Evolutionary conservation across 345 rosid genomes (phyloP).

Genomic region (Eutrema yunnanense): DNA sequence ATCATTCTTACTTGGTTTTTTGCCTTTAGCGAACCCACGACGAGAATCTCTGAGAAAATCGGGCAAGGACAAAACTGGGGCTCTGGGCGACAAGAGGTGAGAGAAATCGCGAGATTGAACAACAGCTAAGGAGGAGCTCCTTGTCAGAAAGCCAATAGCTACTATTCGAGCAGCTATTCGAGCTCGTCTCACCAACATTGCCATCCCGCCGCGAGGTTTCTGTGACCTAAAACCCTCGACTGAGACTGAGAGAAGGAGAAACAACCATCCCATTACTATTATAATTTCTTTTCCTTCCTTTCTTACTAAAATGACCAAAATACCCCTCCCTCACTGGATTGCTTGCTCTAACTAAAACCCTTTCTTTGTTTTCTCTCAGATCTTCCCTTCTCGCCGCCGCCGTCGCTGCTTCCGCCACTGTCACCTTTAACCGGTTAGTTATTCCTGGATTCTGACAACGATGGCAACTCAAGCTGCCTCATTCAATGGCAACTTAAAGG

Average conservation of each 20-base stretch:
- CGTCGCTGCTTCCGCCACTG: background rate
- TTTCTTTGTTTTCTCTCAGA: background rate
- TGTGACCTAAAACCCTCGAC: background rate
- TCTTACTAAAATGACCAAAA: too few relatives aligned
- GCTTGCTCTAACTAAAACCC: background rate
- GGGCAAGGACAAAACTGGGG: slow-evolving; percentile 14
- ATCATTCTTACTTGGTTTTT: slow-evolving; percentile 50
- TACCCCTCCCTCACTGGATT: too few relatives aligned
- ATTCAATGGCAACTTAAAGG: slow-evolving; percentile 30
- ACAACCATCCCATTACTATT: too few relatives aligned
- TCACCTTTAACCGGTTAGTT: slow-evolving; percentile 18
- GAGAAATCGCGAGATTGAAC: slow-evolving; percentile 33
- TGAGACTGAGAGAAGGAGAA: too few relatives aligned
- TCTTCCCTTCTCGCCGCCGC: slow-evolving; percentile 4
- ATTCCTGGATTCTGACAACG: background rate
- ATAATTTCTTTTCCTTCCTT: too few relatives aligned
- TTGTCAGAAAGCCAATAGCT: slow-evolving; percentile 27
- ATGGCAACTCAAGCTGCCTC: slow-evolving; percentile 31
- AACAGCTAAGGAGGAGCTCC: slow-evolving; percentile 19
- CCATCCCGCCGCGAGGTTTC: slow-evolving; percentile 29
- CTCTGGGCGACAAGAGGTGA: slow-evolving; percentile 19
- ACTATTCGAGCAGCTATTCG: slow-evolving; percentile 27
- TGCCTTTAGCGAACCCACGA: slow-evolving; percentile 77
- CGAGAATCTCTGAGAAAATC: slow-evolving; percentile 36
- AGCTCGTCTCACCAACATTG: slow-evolving; percentile 50